Evolutionary conservation across 495 filamentous ascomycete species (phyloP).

Genomic region (Lasiosphaeria ovina): DNA sequence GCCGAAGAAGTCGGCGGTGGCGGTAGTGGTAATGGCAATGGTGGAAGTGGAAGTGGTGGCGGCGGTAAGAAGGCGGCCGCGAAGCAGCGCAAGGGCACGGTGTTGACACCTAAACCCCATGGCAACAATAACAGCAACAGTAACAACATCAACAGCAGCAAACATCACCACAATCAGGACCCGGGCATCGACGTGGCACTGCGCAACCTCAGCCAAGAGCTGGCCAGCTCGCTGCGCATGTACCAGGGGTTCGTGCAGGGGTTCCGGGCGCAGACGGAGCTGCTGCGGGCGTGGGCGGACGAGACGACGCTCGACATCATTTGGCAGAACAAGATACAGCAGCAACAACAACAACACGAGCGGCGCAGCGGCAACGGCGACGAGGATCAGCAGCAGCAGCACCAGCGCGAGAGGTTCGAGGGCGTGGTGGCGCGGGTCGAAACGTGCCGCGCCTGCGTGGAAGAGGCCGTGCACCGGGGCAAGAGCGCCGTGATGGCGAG

Average conservation of each 20-base stretch:
- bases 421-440: conserved; percentile 5
- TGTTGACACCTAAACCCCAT: neutral
- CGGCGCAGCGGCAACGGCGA: no score
- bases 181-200: conserved; percentile 20
- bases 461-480: conserved; percentile 13
- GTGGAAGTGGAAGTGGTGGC: no score
- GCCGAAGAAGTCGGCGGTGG: no score
- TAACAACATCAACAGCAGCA: neutral
- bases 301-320: conserved; percentile 20
- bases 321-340: conserved; percentile 23
- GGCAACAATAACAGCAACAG: neutral
- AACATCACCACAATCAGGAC: neutral
- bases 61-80: no score
- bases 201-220: conserved; percentile 16
- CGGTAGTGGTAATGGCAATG: no score
- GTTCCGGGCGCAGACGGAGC: conserved; percentile 17
- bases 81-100: neutral
- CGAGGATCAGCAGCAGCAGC: conserved; percentile 8
- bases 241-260: conserved; percentile 12
- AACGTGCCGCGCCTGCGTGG: neutral
- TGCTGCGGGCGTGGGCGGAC: conserved; percentile 19
- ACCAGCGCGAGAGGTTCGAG: conserved; percentile 5
- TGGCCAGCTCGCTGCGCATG: conserved; percentile 10
- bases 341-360: neutral
- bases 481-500: neutral